Conservation (phyloP, 225 moss, liverwort and hornwort genomes). For the Takakia lepidozioides region DNA sequence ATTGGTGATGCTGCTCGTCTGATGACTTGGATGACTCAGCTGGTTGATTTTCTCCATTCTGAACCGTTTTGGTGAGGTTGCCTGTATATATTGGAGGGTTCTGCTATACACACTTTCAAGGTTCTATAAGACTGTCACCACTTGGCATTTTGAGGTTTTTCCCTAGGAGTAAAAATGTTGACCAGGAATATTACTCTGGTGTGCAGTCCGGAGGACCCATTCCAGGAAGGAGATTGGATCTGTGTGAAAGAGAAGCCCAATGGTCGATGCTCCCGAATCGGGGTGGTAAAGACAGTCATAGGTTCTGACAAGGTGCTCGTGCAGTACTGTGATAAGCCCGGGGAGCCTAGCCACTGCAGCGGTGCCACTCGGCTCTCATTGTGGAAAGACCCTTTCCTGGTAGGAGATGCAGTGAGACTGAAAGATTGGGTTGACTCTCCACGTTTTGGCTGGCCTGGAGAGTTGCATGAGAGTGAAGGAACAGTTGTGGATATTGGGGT, state of each 20-base stretch:
- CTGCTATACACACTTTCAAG: too few relatives aligned
- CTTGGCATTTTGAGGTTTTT: too few relatives aligned
- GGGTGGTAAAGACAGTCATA: conserved; percentile 76
- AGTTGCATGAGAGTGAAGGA: conserved; percentile 48
- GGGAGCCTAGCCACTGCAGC: conserved; percentile 59
- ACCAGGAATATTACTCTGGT: conserved; percentile 2
- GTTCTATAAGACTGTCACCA: too few relatives aligned
- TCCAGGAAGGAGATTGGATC: conserved; percentile 87
- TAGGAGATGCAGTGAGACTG: conserved; percentile 65
- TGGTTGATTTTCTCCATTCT: too few relatives aligned
- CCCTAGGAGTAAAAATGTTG: too few relatives aligned
- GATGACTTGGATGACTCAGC: too few relatives aligned
- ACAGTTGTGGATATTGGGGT: conserved; percentile 53
- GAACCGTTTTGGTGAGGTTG: too few relatives aligned
- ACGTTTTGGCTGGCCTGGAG: conserved; percentile 84
- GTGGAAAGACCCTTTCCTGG: conserved; percentile 82
- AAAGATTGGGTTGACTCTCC: conserved; percentile 55
- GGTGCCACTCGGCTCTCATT: conserved; percentile 55
- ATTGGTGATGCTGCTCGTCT: too few relatives aligned
- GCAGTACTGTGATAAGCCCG: conserved; percentile 81
- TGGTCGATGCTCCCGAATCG: conserved; percentile 48
- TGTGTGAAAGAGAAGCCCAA: conserved; percentile 55
- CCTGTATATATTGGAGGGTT: too few relatives aligned
- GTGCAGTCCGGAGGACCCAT: conserved; percentile 73
- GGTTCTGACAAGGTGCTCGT: conserved; percentile 66